Base-by-base conservation (phyloP, 306 rosid genomes). In the Dalbergia oliveri region DNA sequence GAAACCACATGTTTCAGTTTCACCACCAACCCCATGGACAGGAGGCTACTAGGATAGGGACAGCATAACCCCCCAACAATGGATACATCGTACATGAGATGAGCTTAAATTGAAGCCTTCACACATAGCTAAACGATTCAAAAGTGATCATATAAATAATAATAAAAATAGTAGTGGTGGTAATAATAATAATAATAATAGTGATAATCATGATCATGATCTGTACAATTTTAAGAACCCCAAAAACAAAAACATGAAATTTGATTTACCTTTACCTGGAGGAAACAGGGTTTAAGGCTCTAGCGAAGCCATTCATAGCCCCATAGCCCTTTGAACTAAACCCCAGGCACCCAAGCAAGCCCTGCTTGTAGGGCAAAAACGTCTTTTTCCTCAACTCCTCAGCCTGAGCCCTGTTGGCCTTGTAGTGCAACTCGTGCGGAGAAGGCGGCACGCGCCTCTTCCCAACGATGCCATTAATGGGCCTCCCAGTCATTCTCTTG, bases 261-360 rank as follows among this genome's bases (percentile, higher is more conserved):
- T 57, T 16, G 63, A 33, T 61, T 0, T 19, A n/a, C 1, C 8
- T 79, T 84, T 88, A 95, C 97, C 98, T 90, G 83, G 99, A 90
- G 69, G 97, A 93, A 63, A 96, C 98, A 64, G 98, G 97, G 87
- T 91, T 93, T 69, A 96, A 59, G 37, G 99, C 97, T 87, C 99
- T 96, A 34, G 97, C 98, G 56, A 96, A 88, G 71, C 97, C 99
- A 87, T 88, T 93, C 89, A 96, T 86, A 39, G 98, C 99, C 50
- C 98, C 99, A 73, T 96, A 96, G 14, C 99, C 97, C 80, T 91
- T 96, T 0, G 98, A 96, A 77, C 94, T 96, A 81, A 96, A 96
- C 3, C 99, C 99, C 81, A 96, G 87, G 82, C 99, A 93, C 3
- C 99, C 99, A 41, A 96, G 89, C 66, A 96, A 71, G 19, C 98